Conservation (phyloP, 2,329 filamentous ascomycete genomes). For the Botrytis hyacinthi region DNA sequence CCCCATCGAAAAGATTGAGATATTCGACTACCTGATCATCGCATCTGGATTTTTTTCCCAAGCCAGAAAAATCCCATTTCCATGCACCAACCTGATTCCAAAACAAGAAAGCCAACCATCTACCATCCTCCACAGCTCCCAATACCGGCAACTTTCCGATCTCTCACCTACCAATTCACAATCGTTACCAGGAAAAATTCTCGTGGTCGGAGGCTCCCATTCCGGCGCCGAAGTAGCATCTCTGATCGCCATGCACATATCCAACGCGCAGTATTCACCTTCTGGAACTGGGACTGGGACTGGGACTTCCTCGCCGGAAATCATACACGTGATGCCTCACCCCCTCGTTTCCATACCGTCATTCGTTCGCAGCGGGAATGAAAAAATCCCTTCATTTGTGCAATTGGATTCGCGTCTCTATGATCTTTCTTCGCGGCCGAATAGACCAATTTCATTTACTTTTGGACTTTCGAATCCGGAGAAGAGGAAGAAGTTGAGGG, state of each 20-base stretch:
- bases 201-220: conserved; percentile 21
- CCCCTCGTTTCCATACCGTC: conserved; percentile 4
- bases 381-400: not conserved
- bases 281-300: conserved; percentile 4
- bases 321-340: not conserved
- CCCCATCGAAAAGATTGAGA: not conserved
- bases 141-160: not conserved
- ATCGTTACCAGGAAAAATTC: not conserved
- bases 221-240: conserved; percentile 21
- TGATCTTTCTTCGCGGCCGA: not conserved
- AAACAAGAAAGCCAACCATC: not conserved
- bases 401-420: not conserved
- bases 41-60: conserved; percentile 7
- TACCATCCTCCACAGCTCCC: conserved; percentile 9
- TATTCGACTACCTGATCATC: conserved; percentile 16
- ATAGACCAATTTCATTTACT: not conserved
- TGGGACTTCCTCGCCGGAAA: not conserved
- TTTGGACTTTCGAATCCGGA: not conserved
- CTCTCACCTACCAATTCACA: not conserved
- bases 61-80: not conserved
- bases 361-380: not conserved
- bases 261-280: conserved; percentile 38
- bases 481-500: not conserved
- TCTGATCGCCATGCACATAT: conserved; percentile 39
- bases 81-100: not conserved